These are phyloP conservation scores for Cryptococcus floricola DNA, from an alignment of 1,284 basidiomycete species.

Conservation along the genomic window DNA sequence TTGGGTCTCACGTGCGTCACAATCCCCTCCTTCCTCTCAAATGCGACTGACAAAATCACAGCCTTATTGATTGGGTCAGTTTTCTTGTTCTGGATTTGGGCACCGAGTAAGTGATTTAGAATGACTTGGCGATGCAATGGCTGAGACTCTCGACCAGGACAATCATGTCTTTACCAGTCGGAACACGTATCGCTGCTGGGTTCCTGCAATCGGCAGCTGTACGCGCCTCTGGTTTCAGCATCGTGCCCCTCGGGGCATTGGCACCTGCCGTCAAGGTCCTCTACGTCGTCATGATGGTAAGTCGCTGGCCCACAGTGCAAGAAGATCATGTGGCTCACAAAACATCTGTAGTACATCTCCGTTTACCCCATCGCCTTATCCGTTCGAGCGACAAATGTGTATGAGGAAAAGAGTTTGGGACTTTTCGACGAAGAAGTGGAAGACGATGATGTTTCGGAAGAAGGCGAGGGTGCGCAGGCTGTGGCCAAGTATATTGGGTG, in stretches of 20 bases:
- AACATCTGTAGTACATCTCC: conserved; percentile 46
- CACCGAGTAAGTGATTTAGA: conserved; percentile 52
- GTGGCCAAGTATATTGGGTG: conserved; percentile 49
- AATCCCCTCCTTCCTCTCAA: not conserved
- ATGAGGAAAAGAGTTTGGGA: conserved; percentile 84
- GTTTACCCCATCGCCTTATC: conserved; percentile 59
- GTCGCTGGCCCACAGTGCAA: conserved; percentile 35
- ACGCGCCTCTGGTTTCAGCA: conserved; percentile 80
- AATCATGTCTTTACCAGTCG: conserved; percentile 67
- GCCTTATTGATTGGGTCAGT: conserved; percentile 77
- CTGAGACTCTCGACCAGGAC: conserved; percentile 30
- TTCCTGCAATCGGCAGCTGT: conserved; percentile 70
- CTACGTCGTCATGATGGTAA: conserved; percentile 84
- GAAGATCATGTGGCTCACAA: not conserved
- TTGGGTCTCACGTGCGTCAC: conserved; percentile 62
- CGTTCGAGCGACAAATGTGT: conserved; percentile 97
- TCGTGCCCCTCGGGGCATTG: conserved; percentile 65
- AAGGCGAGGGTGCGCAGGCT: conserved; percentile 46
- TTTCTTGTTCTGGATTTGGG: conserved; percentile 87
- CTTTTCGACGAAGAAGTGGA: conserved; percentile 60
- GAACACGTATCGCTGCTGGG: conserved; percentile 62
- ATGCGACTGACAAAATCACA: conserved; percentile 34
- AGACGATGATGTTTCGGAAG: conserved; percentile 44
- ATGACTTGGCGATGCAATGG: not conserved
- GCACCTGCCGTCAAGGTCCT: conserved; percentile 85